These are phyloP conservation scores for Ustilago xerochloae DNA, from an alignment of 1,284 basidiomycete genomes.

Conservation along the genomic window DNA sequence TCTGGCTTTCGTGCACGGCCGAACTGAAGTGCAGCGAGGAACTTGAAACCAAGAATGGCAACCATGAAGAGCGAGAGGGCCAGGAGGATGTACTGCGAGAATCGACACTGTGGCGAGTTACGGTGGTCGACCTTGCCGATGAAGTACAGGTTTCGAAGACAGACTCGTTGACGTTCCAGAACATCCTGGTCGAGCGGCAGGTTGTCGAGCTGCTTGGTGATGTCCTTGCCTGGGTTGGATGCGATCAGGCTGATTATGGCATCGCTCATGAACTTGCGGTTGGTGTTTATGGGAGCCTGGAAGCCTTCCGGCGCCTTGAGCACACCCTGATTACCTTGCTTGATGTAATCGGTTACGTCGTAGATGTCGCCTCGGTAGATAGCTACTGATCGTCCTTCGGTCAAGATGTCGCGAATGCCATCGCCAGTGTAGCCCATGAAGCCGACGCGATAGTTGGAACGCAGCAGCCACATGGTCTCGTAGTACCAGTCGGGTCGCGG, in stretches of 20 bases:
- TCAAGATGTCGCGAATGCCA: constrained; percentile 78
- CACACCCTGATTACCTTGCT: constrained; percentile 65
- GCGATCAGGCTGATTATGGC: constrained; percentile 84
- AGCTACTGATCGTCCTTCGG: constrained; percentile 76
- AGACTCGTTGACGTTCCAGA: constrained; percentile 83
- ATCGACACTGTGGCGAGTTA: constrained; percentile 88
- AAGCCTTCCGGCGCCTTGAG: constrained; percentile 75
- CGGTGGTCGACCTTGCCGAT: constrained; percentile 92
- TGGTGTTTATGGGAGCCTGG: constrained; percentile 73
- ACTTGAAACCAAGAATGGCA: constrained; percentile 96
- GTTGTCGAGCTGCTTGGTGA: constrained; percentile 81
- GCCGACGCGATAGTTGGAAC: constrained; percentile 85
- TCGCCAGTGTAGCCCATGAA: constrained; percentile 88
- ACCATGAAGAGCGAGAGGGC: constrained; percentile 93
- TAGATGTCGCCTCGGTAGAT: constrained; percentile 87
- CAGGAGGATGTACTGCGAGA: constrained; percentile 90
- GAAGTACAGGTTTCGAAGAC: constrained; percentile 90
- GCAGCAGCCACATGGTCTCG: constrained; percentile 78
- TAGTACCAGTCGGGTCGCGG: constrained; percentile 97
- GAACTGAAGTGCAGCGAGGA: constrained; percentile 92
- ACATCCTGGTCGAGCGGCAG: constrained; percentile 77
- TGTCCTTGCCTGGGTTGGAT: constrained; percentile 82
- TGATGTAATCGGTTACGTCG: constrained; percentile 82
- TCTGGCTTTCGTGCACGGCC: constrained; percentile 84
- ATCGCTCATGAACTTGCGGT: constrained; percentile 81